phyloP scores from a whole-genome alignment of 202 grass and related monocot genomes.

The Eragrostis tef region DNA sequence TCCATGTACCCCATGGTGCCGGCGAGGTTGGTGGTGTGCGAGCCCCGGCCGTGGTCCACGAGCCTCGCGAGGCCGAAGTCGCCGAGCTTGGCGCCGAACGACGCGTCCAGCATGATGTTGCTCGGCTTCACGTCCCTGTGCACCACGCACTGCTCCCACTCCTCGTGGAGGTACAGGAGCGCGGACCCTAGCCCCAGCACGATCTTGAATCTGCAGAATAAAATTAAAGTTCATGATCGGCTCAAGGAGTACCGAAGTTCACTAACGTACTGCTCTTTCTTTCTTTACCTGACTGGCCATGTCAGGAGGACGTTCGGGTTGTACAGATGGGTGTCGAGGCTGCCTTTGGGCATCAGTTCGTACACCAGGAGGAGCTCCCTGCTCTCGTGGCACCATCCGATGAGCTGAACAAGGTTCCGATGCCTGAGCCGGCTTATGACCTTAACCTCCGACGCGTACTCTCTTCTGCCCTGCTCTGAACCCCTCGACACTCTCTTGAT shows the following conservation, averaged over 20 bases:
- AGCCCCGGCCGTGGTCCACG: constrained; percentile 33
- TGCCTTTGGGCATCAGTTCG: constrained; percentile 47
- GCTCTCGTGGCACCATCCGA: constrained; percentile 49
- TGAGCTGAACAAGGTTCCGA: constrained; percentile 47
- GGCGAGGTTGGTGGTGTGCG: constrained; percentile 44
- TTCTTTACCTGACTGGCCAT: constrained; percentile 24
- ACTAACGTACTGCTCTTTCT: no score
- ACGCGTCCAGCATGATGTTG: constrained; percentile 57
- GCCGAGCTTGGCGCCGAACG: constrained; percentile 55
- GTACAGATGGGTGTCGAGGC: constrained; percentile 43
- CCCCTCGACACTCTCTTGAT: constrained; percentile 52
- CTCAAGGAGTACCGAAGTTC: not conserved
- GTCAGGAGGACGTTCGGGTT: constrained; percentile 1
- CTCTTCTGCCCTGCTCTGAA: constrained; percentile 42
- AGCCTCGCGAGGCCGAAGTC: constrained; percentile 63
- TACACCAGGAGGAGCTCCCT: constrained; percentile 47
- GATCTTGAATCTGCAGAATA: constrained; percentile 40
- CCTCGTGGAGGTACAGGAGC: constrained; percentile 53
- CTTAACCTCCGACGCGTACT: constrained; percentile 31
- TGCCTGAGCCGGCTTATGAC: constrained; percentile 43
- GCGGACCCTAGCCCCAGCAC: constrained; percentile 39
- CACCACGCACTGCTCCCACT: constrained; percentile 55
- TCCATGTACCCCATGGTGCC: constrained; percentile 58
- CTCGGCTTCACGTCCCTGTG: constrained; percentile 58
- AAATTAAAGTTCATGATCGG: not conserved